Base-by-base conservation (phyloP, 192 early-diverging fungal species). In the Mortierella antarctica region DNA sequence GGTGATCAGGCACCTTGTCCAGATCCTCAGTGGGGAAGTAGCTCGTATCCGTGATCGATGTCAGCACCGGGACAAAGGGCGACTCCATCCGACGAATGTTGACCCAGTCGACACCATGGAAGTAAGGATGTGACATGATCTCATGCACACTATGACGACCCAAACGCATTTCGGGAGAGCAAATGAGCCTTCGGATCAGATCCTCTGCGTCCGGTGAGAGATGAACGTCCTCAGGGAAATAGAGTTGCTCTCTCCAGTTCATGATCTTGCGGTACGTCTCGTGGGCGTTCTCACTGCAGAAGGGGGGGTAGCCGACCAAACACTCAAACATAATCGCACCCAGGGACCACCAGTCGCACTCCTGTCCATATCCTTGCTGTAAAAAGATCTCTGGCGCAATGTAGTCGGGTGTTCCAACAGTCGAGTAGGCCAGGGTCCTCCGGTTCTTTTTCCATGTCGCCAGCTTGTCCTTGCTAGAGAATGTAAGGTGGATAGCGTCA, bases 261-360 rank as follows among this genome's bases (percentile, higher is more conserved):
- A 99, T 95, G 76, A 99, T 99, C 88, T 99, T 98, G 59, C 94
- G 90, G 74, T 99, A 99, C 0, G 97, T 99, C 65, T 98, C 98
- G 65, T 97, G 95, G 39, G 95, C 89, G 82, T 93, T 93, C 56
- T 98, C 97, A 57, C 92, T 93, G 82, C 96, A 97, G 81, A 99
- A 99, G 7, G 98, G 97, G 52, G 98, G 98, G 71, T 98, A 99
- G 18, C 98, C 98, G 48, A 96, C 93, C 71, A 99, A 86, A 72
- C 98, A 98, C 80, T 99, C 98, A 86, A 95, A 99, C 94, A 99
- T 98, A 74, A 99, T 99, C 7, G 97, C 96, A 39, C 98, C 98
- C 39, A 99, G 81, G 8, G 96, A 97, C 98, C 98, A 99, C 95
- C 96, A 99, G 87, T 99, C 98, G 82, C 98, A 99, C 62, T 97